Base-by-base conservation (phyloP, 2,329 filamentous ascomycete species). In the Colletotrichum falcatum region DNA sequence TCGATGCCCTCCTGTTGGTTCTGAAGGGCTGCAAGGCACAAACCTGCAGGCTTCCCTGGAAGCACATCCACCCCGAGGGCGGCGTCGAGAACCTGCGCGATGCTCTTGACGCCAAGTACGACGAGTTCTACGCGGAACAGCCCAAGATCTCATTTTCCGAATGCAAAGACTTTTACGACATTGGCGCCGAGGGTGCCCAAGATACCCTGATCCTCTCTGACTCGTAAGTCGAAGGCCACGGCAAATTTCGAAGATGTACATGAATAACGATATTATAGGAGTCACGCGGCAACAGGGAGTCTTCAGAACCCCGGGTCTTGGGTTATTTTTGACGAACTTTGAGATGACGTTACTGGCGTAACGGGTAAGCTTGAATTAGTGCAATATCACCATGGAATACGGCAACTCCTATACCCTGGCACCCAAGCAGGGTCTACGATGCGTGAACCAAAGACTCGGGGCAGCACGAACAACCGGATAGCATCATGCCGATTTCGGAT, bases 1-100 rank as follows among this genome's bases (percentile, higher is more conserved):
- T 92, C 0, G 89, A 91, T 71, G 81, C 88, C 3, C 81, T 91
- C 1, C 81, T 90, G 56, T 79, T 91, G 70, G 86, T 90, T 1
- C 81, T 89, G 30, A 91, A 91, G 79, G 87, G 87, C 5, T 91
- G 89, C 78, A 86, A 86, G 74, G 86, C 83, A 11, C 73, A 80
- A 12, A 81, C 82, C 0, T 91, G 89, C 74, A 79, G 83, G 5
- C 78, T 84, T 30, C 89, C 89, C 0, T 91, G 89, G 89, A 79
- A 79, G 18, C 81, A 83, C 2, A 78, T 91, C 2, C 88, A 90
- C 73, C 88, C 88, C 0, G 78, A 78, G 1, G 86, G 86, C 0
- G 76, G 83, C 35, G 89, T 91, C 0, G 76, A 77, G 35, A 87
- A 77, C 30, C 78, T 91, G 2, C 75, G 77, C 0, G 86, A 89